Conservation (phyloP, 176 grass and related monocot species). For the Cenchrus fungigraminus region DNA sequence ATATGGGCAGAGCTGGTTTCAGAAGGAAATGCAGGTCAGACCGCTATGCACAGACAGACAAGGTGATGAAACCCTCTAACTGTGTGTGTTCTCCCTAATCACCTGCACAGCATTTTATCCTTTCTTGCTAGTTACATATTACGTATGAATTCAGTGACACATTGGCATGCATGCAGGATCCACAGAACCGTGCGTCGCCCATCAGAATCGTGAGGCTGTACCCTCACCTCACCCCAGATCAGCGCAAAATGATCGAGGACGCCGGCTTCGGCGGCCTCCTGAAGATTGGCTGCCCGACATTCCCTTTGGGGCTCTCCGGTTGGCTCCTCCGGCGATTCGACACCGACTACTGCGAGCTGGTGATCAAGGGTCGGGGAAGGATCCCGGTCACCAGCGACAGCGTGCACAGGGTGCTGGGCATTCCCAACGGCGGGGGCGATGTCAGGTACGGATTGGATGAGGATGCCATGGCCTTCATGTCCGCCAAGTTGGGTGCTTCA, state of each 20-base stretch:
- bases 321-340: constrained; percentile 1
- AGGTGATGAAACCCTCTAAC: not conserved
- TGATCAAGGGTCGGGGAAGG: not conserved
- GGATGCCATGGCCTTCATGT: not conserved
- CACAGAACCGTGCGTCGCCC: not conserved
- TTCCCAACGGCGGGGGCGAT: not conserved
- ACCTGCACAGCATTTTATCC: not conserved
- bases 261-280: not conserved
- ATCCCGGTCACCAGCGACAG: not conserved
- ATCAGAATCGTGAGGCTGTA: not conserved
- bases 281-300: not conserved
- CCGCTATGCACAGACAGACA: not conserved
- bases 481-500: not conserved
- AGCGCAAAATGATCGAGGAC: constrained; percentile 9
- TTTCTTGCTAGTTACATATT: not conserved
- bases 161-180: not conserved
- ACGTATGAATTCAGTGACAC: not conserved
- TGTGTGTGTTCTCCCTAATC: not conserved
- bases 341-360: not conserved
- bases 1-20: not conserved
- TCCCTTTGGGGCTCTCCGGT: not conserved
- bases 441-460: not conserved
- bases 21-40: not conserved
- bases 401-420: not conserved
- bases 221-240: not conserved